phyloP scores from a whole-genome alignment of 2,329 filamentous ascomycete genomes.

The Arachnopeziza araneosa region DNA sequence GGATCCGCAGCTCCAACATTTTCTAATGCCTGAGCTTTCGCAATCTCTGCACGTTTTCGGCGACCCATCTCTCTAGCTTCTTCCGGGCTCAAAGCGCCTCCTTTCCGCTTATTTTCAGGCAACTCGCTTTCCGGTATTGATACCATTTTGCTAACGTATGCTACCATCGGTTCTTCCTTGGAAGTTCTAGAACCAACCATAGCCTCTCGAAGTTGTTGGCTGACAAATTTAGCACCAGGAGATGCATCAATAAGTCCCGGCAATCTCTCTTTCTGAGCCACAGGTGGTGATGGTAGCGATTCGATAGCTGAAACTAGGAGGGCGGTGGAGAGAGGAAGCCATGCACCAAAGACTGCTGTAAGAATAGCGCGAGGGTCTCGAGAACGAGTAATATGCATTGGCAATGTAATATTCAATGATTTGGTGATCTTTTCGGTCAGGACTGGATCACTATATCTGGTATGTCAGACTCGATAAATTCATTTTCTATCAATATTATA shows the following conservation, averaged over 20 bases:
- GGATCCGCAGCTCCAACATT: constrained; percentile 27
- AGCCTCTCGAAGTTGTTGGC: constrained; percentile 64
- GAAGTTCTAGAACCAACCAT: constrained; percentile 74
- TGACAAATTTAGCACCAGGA: constrained; percentile 68
- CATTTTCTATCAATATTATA: not conserved
- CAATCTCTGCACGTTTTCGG: constrained; percentile 84
- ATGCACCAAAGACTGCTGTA: constrained; percentile 79
- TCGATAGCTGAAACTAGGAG: constrained; percentile 91
- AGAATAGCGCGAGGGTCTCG: constrained; percentile 79
- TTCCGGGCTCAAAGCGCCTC: constrained; percentile 72
- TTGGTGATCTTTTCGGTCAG: constrained; percentile 94
- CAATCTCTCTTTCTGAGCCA: constrained; percentile 74
- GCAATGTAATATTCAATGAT: constrained; percentile 76
- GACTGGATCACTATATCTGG: constrained; percentile 56
- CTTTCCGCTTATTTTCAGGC: constrained; percentile 72
- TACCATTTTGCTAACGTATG: constrained; percentile 98
- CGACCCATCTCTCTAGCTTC: constrained; percentile 85
- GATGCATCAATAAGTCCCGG: constrained; percentile 74
- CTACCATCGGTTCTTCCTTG: constrained; percentile 72
- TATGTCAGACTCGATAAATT: constrained; percentile 26
- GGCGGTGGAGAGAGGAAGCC: constrained; percentile 90
- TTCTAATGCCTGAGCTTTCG: constrained; percentile 60
- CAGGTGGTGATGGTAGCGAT: constrained; percentile 76
- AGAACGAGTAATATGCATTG: constrained; percentile 77
- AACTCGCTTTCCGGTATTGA: constrained; percentile 90